Evolutionary conservation across 352 stramenopile species (phyloP).

Genomic region (Phytopythium aichiense): DNA sequence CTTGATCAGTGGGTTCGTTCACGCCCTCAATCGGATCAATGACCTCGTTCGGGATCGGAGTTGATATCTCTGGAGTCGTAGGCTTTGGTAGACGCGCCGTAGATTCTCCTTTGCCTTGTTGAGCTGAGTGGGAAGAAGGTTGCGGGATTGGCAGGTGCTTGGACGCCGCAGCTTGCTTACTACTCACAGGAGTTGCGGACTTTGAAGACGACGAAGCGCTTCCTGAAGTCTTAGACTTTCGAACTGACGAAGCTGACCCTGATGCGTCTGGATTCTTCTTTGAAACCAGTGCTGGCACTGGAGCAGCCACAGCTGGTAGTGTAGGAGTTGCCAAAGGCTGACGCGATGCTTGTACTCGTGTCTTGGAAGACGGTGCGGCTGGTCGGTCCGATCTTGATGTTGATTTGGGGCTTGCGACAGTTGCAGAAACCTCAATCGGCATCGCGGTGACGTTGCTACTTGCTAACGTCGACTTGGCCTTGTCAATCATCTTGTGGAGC

Average conservation of each 20-base stretch:
- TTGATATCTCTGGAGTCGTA: background rate
- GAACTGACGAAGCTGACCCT: background rate
- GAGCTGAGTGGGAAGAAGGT: background rate
- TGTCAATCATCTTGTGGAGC: slow-evolving; percentile 87
- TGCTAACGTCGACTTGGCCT: slow-evolving; percentile 62
- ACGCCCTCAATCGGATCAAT: background rate
- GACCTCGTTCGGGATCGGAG: background rate
- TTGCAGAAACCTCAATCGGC: background rate
- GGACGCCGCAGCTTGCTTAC: background rate
- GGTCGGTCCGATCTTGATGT: background rate
- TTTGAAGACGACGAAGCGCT: background rate
- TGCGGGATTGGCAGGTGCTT: background rate
- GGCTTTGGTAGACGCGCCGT: background rate
- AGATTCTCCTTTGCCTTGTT: background rate
- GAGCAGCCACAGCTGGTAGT: background rate
- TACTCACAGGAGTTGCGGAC: background rate
- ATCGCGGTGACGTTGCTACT: slow-evolving; percentile 19
- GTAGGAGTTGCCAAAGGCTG: background rate
- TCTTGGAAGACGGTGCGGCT: slow-evolving; percentile 2
- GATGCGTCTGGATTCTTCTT: background rate
- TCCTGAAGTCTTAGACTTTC: background rate
- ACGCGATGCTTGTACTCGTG: background rate
- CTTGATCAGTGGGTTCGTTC: background rate
- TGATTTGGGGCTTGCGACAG: background rate
- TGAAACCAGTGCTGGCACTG: background rate